A percentile compares a stretch with the other conserved stretches of the same genome.
phyloP scores from a whole-genome alignment of 2,329 filamentous ascomycete genomes.

The Botrytis deweyae region DNA sequence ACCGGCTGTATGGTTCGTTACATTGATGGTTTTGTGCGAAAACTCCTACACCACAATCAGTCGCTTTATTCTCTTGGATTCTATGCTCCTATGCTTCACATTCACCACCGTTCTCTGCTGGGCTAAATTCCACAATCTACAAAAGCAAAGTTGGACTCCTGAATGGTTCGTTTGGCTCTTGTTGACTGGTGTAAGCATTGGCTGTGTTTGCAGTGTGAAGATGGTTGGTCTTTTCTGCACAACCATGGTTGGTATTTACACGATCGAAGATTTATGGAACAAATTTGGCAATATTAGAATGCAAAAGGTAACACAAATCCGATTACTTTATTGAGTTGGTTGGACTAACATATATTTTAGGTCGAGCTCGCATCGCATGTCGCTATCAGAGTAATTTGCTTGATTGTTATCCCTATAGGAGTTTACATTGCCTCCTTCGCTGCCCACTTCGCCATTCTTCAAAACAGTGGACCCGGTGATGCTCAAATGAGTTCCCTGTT shows the following conservation, averaged over 20 bases:
- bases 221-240: constrained; percentile 97
- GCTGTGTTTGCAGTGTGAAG: constrained; percentile 97
- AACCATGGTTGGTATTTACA: constrained; percentile 92
- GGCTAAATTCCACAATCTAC: constrained; percentile 91
- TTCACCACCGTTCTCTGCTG: constrained; percentile 96
- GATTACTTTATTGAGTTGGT: not conserved
- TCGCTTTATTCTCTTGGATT: constrained; percentile 95
- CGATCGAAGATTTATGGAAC: constrained; percentile 93
- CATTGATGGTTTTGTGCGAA: constrained; percentile 95
- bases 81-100: constrained; percentile 98
- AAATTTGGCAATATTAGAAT: constrained; percentile 96
- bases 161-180: constrained; percentile 96
- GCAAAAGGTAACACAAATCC: constrained; percentile 61
- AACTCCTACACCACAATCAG: constrained; percentile 99
- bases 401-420: constrained; percentile 84
- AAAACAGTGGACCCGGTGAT: constrained; percentile 91
- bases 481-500: constrained; percentile 99
- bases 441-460: constrained; percentile 88
- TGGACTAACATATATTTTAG: constrained; percentile 37
- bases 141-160: constrained; percentile 78
- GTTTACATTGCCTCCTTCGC: constrained; percentile 97
- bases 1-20: constrained; percentile 90
- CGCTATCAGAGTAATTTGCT: constrained; percentile 73
- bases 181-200: constrained; percentile 91
- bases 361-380: constrained; percentile 74